Evolutionary conservation across 2,329 filamentous ascomycete species (phyloP).

Genomic region (Pseudonectria buxi): DNA sequence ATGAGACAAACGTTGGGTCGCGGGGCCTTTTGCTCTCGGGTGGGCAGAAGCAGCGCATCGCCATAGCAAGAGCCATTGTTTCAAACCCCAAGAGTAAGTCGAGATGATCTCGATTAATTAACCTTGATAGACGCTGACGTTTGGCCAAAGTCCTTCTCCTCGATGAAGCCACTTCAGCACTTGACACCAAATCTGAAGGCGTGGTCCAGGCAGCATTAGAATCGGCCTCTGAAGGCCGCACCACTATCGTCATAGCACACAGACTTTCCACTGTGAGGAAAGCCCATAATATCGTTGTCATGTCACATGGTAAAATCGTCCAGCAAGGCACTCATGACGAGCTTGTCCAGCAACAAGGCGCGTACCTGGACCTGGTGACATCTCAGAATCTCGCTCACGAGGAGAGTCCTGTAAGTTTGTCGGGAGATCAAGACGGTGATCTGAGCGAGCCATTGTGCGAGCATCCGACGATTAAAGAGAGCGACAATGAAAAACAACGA

Average conservation of each 20-base stretch:
- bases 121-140: too few relatives aligned
- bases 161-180: constrained; percentile 59
- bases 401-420: constrained; percentile 14
- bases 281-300: constrained; percentile 60
- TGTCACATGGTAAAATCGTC: constrained; percentile 51
- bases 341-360: constrained; percentile 42
- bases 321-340: constrained; percentile 57
- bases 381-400: constrained; percentile 4
- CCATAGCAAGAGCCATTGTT: constrained; percentile 48
- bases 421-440: too few relatives aligned
- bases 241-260: constrained; percentile 61
- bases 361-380: constrained; percentile 17
- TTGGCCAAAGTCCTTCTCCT: constrained; percentile 61
- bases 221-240: constrained; percentile 35
- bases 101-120: too few relatives aligned
- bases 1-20: constrained; percentile 42
- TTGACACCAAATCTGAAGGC: constrained; percentile 31
- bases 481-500: too few relatives aligned
- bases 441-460: too few relatives aligned
- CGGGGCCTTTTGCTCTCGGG: constrained; percentile 52
- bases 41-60: constrained; percentile 50
- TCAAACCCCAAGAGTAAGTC: constrained; percentile 47
- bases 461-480: too few relatives aligned
- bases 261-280: constrained; percentile 52
- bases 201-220: constrained; percentile 40